These are phyloP conservation scores for Carex littledalei DNA, from an alignment of 176 grass and related monocot genomes.

Conservation along the genomic window DNA sequence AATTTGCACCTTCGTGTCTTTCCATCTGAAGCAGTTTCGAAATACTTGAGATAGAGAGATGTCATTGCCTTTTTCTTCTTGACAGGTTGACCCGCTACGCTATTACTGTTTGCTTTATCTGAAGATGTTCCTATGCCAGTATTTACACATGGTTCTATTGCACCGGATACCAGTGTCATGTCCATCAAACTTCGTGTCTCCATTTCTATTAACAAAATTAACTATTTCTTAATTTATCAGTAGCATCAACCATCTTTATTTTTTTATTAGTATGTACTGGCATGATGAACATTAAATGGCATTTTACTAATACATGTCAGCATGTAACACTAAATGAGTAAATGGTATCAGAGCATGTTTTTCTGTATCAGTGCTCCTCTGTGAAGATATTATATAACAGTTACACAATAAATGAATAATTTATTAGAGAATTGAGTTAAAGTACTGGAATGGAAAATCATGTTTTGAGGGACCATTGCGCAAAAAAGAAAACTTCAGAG, in stretches of 20 bases:
- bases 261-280: background rate
- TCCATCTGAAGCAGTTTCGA: constrained; percentile 70
- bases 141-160: constrained; percentile 24
- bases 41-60: constrained; percentile 78
- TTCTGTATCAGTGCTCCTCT: too few relatives aligned
- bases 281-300: too few relatives aligned
- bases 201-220: constrained; percentile 22
- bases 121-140: constrained; percentile 6
- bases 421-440: background rate
- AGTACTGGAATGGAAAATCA: background rate
- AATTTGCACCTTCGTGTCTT: constrained; percentile 71
- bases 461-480: background rate
- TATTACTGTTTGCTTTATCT: constrained; percentile 27
- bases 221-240: background rate
- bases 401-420: background rate
- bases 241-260: background rate
- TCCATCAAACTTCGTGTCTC: constrained; percentile 51
- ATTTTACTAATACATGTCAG: too few relatives aligned
- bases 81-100: background rate
- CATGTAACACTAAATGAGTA: too few relatives aligned
- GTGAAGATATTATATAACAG: too few relatives aligned
- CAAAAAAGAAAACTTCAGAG: background rate
- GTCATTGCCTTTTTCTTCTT: constrained; percentile 95
- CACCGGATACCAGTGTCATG: constrained; percentile 47
- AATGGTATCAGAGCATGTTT: too few relatives aligned